Base-by-base conservation (phyloP, 2,329 filamentous ascomycete species). In the Didymella lethalis region DNA sequence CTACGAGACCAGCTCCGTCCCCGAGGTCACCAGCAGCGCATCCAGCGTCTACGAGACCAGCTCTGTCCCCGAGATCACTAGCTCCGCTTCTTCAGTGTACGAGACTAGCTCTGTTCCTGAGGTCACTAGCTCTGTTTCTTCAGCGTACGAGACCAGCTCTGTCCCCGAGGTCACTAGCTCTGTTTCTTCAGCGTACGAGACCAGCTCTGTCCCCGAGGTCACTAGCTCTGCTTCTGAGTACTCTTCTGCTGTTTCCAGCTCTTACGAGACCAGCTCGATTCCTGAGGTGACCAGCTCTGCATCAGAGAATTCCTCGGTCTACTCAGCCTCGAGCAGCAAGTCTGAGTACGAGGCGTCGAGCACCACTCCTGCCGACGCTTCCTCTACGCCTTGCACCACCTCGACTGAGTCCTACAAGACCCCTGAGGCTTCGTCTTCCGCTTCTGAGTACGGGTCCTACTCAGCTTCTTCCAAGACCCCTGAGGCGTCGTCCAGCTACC, bases 381-480 rank as follows among this genome's bases (percentile, higher is more conserved):
- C 56, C 7, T 59, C 56, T 5, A 59, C 56, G 10, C 41, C 56
- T 47, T 59, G 46, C 50, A 54, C 50, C n/a, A 59, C 50, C 4
- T 59, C 50, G 20, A 54, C 56, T n/a, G 56, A 54, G 50, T 48
- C 54, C 2, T 55, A 56, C 54, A 52, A 58, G 56, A 58, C 62
- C 4, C 51, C 64, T n/a, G 59, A 65, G 41, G 59, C 54, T 29
- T 54, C 55, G 2, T 49, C 41, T 10, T 46, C 56, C 16, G 46
- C 50, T 20, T 47, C 50, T 25, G 50, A 54, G 28, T 58, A 58
- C 31, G 1, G 11, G 6, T 52, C 28, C 20, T 58, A 58, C 49
- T 46, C 56, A 10, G 45, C 44, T 43, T 57, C 54, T 34, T 57
- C 54, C 23, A 51, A 51, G 54, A 29, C 34, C n/a, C 54, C 62